These are phyloP conservation scores for Alternaria alternata DNA, from an alignment of 2,329 filamentous ascomycete genomes.

Conservation along the genomic window DNA sequence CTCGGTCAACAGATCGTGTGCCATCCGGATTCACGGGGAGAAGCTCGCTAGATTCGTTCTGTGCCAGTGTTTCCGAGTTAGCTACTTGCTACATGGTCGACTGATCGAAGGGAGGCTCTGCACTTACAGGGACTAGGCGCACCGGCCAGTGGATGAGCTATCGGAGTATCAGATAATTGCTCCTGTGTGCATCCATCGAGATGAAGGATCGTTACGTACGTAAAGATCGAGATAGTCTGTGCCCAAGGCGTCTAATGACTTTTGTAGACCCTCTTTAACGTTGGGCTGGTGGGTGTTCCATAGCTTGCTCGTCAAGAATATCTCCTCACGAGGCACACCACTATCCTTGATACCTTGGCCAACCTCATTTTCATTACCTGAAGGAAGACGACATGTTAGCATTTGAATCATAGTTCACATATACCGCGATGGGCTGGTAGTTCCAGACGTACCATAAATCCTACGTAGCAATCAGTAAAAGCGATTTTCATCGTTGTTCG, in stretches of 20 bases:
- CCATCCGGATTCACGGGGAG: constrained; percentile 59
- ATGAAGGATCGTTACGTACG: not conserved
- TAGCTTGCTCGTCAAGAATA: constrained; percentile 72
- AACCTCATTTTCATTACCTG: constrained; percentile 20
- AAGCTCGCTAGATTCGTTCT: constrained; percentile 64
- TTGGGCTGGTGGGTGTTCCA: constrained; percentile 83
- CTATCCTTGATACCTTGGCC: constrained; percentile 15
- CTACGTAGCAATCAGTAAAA: too few species aligned
- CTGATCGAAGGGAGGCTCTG: too few species aligned
- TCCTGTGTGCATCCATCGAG: too few species aligned
- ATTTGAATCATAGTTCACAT: too few species aligned
- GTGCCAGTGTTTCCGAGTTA: not conserved
- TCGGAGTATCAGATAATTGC: too few species aligned
- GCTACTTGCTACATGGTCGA: too few species aligned
- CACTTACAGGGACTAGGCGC: too few species aligned
- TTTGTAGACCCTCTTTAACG: constrained; percentile 75
- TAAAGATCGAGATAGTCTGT: constrained; percentile 88
- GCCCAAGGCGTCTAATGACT: constrained; percentile 75
- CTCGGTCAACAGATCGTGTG: constrained; percentile 3
- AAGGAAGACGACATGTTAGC: too few species aligned
- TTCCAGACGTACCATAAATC: too few species aligned
- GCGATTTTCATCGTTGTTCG: too few species aligned
- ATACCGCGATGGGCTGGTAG: too few species aligned
- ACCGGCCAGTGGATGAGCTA: too few species aligned
- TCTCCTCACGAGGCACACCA: constrained; percentile 43